Evolutionary conservation across 2,329 filamentous ascomycete genomes (phyloP), one percentile per base, ranked within the genome.

Genomic region (Rhynchosporium agropyri): DNA sequence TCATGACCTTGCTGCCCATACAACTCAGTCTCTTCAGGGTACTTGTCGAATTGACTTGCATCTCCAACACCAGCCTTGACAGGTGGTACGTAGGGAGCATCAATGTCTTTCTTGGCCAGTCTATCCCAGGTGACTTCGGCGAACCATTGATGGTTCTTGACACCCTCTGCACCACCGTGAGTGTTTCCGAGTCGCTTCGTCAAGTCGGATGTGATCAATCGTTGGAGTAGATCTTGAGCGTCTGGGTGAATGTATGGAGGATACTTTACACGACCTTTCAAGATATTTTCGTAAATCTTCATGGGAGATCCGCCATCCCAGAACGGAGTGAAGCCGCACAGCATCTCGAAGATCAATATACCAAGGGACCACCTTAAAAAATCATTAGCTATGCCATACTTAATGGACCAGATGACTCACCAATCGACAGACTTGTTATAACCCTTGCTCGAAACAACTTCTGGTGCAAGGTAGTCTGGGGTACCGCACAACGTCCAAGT

Each of bases 401-500:
- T 28, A 40, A 29, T 70, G 42, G 61, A 64, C 53, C 49, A 62
- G 62, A 46, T 2, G 51, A 79, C 90, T 80, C 80, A 97, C 95
- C 95, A 99, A 76, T 99, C 95, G 20, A 99, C 95, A 46, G 94
- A 97, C 77, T 98, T 99, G 81, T 99, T 99, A 82, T 99, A 99
- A 59, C 95, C 95, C 79, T 98, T 98, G 77, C 94, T 97, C 64
- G 92, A 93, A n/a, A 99, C 95, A 13, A 99, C 95, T 79, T 99
- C 95, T 0, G 95, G 95, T 0, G 95, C 95, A 42, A 99, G 85
- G 76, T 99, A 99, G 78, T 99, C 95, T 6, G 95, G 95, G 12
- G 95, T 99, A 65, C 95, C 95, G 75, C 95, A 99, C 48, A 99
- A 84, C 31, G 95, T 99, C 95, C 95, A 99, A 48, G 95, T 99